Base-by-base conservation (phyloP, 208 protist species). In the Tritrichomonas musculus region DNA sequence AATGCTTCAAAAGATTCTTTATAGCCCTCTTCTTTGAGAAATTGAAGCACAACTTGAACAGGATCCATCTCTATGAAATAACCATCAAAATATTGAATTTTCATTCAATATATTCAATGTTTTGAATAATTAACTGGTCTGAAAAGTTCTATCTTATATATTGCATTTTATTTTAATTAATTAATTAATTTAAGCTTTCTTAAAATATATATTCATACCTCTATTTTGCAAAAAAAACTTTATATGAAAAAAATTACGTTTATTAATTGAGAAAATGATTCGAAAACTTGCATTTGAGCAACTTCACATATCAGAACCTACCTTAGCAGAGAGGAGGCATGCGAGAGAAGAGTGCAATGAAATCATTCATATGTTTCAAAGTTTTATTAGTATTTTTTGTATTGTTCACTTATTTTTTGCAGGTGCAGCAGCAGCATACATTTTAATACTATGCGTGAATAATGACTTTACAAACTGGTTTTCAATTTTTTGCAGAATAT, bases 21-120 rank as follows among this genome's bases (percentile, higher is more conserved):
- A 47, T 55, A 88, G 20, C 47, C 47, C n/a, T 88, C 77, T 88
- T 88, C 77, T 60, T 88, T 88, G 25, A 88, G 47, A 30, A 88
- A 88, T 57, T 88, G 77, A 4, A 88, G 77, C 33, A 88, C 77
- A 39, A 88, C 77, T 57, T 88, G 77, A 53, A 88, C 27, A 57
- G 77, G 77, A 53, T 88, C 41, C 77, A 88, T 88, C 8, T 77
- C 44, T 8, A 44, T 44, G 8, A n/a, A 64, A 20, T 64, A n/a
- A n/a, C n/a, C n/a, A n/a, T n/a, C n/a, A n/a, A n/a, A n/a, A n/a
- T n/a, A n/a, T n/a, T n/a, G n/a, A n/a, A n/a, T n/a, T n/a, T n/a
- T n/a, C n/a, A n/a, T n/a, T n/a, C n/a, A n/a, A n/a, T n/a, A n/a
- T n/a, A n/a, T n/a, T n/a, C n/a, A n/a, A n/a, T n/a, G n/a, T n/a